Percentiles rank a stretch among this genome's conserved stretches.
Conservation (phyloP, 2,329 filamentous ascomycete species). For the Cordyceps javanica region DNA sequence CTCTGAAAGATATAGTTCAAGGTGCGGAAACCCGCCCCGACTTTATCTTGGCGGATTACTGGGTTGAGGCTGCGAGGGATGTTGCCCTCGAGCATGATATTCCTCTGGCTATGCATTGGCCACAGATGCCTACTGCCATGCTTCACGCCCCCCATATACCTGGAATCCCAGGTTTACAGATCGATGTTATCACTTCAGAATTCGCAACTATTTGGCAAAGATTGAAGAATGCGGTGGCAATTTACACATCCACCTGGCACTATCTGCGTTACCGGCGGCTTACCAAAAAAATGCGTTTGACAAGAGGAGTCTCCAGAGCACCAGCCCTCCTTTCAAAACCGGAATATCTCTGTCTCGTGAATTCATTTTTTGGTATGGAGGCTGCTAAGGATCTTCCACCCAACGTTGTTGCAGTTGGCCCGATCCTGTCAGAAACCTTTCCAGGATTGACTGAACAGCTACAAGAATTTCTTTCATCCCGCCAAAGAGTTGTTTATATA, state of each 20-base stretch:
- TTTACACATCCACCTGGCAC: conserved; percentile 2
- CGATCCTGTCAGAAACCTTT: conserved; percentile 25
- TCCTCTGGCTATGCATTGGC: neutral
- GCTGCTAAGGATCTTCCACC: conserved; percentile 31
- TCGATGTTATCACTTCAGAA: conserved; percentile 27
- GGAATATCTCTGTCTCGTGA: conserved; percentile 29
- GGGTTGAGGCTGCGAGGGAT: neutral
- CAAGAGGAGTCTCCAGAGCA: conserved; percentile 20
- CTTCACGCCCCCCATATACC: conserved; percentile 24
- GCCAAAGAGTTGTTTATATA: conserved; percentile 22
- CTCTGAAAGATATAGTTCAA: neutral
- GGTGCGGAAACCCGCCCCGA: neutral
- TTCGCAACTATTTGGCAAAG: conserved; percentile 25
- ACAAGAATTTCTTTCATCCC: neutral
- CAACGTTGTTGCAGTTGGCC: conserved; percentile 26
- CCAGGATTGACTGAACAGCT: conserved; percentile 18
- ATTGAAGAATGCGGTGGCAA: conserved; percentile 23
- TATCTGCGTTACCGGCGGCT: conserved; percentile 3
- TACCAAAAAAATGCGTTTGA: conserved; percentile 23
- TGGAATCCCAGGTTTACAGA: conserved; percentile 29
- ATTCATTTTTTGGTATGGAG: conserved; percentile 26
- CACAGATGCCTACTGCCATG: neutral
- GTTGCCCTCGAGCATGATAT: neutral
- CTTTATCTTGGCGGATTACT: neutral
- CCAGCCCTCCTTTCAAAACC: conserved; percentile 24